Conservation (phyloP, 148 eudicot species). For the Chenopodium formosanum region DNA sequence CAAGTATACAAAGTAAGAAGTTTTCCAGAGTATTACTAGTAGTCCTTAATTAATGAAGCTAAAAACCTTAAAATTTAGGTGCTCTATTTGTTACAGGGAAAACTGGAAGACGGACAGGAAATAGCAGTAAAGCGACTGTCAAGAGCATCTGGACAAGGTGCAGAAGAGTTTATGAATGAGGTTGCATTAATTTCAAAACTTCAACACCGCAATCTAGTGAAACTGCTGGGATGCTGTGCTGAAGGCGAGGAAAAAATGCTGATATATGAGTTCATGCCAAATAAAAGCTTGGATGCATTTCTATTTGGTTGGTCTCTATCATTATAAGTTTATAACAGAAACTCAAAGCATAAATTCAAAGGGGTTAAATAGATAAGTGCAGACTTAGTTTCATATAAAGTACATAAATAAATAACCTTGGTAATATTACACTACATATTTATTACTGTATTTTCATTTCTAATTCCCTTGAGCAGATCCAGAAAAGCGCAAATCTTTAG, state of each 20-base stretch:
- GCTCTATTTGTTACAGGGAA: conserved; percentile 33
- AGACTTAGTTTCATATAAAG: no score
- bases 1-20: conserved; percentile 36
- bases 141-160: conserved; percentile 39
- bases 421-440: no score
- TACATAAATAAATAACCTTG: no score
- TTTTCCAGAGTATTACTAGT: no score
- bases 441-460: no score
- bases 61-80: no score
- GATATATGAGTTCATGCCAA: conserved; percentile 46
- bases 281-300: conserved; percentile 43
- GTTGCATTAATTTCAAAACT: conserved; percentile 40
- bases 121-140: conserved; percentile 52
- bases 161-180: conserved; percentile 45
- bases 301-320: conserved; percentile 28
- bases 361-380: not conserved
- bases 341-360: not conserved
- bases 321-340: not conserved
- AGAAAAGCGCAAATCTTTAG: conserved; percentile 20
- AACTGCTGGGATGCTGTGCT: conserved; percentile 43
- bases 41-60: no score
- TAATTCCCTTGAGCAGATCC: conserved; percentile 20
- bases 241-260: conserved; percentile 40
- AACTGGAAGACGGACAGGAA: conserved; percentile 31
- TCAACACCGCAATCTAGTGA: conserved; percentile 52